phyloP scores from a whole-genome alignment of 2,329 filamentous ascomycete genomes.

The Thermomyces lanuginosus region DNA sequence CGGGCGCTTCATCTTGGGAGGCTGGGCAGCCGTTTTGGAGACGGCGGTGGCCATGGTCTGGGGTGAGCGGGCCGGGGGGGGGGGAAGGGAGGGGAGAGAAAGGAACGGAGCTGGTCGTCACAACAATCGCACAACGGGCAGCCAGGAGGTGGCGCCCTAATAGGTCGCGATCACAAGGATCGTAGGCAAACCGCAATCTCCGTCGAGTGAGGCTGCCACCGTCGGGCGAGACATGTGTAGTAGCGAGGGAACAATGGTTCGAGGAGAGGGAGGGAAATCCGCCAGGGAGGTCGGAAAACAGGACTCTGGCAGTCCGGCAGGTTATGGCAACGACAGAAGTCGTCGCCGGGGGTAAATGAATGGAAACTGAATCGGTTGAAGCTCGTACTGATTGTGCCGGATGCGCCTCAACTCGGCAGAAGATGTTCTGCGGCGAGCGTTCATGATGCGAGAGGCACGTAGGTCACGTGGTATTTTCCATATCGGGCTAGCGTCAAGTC shows the following conservation, averaged over 20 bases:
- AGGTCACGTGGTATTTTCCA: slow-evolving; percentile 5
- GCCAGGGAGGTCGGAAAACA: slow-evolving; percentile 1
- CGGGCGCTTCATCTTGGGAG: slow-evolving; percentile 51
- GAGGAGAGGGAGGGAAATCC: slow-evolving; percentile 7
- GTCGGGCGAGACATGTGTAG: slow-evolving; percentile 31
- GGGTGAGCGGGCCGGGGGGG: slow-evolving; percentile 1
- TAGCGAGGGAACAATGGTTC: slow-evolving; percentile 24
- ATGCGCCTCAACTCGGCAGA: slow-evolving; percentile 6
- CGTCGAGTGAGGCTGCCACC: slow-evolving; percentile 23
- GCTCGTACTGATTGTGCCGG: no score
- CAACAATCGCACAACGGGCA: slow-evolving; percentile 9
- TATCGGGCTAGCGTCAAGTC: slow-evolving; percentile 3
- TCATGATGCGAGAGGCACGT: slow-evolving; percentile 6
- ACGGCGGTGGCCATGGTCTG: slow-evolving; percentile 28
- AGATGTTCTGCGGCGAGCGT: slow-evolving; percentile 6
- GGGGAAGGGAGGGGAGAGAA: slow-evolving; percentile 1
- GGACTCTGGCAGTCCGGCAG: slow-evolving; percentile 2
- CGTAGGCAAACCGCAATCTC: slow-evolving; percentile 16
- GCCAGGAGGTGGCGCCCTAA: slow-evolving; percentile 12
- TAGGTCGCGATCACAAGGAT: slow-evolving; percentile 12
- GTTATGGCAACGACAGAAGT: slow-evolving; percentile 1
- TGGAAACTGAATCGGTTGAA: slow-evolving; percentile 1
- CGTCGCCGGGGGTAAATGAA: neutral
- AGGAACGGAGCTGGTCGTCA: no score
- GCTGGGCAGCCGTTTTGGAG: slow-evolving; percentile 27